A percentile compares a stretch with the other conserved stretches of the same genome.
phyloP scores from a whole-genome alignment of 345 rosid genomes.

The Syzygium grande region DNA sequence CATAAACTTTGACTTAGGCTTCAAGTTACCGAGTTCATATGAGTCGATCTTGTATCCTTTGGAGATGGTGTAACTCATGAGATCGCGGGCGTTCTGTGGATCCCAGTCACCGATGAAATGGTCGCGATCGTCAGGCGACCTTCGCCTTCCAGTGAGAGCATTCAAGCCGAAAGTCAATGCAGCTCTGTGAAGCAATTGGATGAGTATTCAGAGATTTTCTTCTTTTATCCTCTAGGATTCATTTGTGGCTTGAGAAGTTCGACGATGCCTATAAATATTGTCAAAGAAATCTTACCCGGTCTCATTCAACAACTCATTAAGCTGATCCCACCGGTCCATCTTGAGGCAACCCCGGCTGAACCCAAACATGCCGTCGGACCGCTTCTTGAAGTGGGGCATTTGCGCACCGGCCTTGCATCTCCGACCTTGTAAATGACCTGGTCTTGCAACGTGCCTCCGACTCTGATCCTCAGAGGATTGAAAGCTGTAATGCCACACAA shows the following conservation, averaged over 20 bases:
- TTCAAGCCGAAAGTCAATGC: conserved; percentile 37
- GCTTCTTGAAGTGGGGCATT: conserved; percentile 21
- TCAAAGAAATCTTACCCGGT: conserved; percentile 20
- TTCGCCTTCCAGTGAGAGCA: conserved; percentile 32
- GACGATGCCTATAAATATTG: not conserved
- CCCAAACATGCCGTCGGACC: conserved; percentile 22
- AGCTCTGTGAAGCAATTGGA: conserved; percentile 16
- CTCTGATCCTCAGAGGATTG: conserved; percentile 29
- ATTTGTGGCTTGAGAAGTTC: not conserved
- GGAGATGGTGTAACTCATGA: conserved; percentile 33
- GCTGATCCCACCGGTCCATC: conserved; percentile 49
- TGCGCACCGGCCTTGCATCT: not conserved
- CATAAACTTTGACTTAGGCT: not conserved
- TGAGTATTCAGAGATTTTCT: not conserved
- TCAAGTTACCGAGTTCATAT: conserved; percentile 38
- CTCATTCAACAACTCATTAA: conserved; percentile 23
- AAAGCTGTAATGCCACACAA: conserved; percentile 27
- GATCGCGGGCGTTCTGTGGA: conserved; percentile 24
- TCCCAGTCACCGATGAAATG: conserved; percentile 44
- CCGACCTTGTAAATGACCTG: conserved; percentile 38
- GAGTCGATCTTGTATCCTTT: conserved; percentile 55
- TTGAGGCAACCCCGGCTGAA: conserved; percentile 40
- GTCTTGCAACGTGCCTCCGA: conserved; percentile 45
- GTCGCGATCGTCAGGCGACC: not conserved
- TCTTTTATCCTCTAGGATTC: not conserved